Evolutionary conservation across 768 basidiomycete genomes (phyloP).

Genomic region (Phanerochaete sordida): DNA sequence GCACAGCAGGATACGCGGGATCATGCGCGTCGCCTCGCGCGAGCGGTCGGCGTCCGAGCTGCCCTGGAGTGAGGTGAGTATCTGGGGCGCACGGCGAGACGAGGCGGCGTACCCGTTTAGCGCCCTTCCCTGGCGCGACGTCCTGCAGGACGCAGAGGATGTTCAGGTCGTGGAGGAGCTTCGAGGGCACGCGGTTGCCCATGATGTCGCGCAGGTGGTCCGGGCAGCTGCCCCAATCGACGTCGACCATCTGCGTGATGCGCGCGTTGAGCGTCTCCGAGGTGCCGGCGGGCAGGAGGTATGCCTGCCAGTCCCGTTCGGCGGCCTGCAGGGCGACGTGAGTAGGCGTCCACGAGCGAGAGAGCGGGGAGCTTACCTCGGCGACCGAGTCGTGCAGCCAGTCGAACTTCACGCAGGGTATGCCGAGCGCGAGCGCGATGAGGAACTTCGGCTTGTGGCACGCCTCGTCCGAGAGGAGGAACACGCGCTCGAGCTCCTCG

Average conservation of each 20-base stretch:
- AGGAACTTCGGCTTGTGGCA: slow-evolving; percentile 78
- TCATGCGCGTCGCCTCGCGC: slow-evolving; percentile 34
- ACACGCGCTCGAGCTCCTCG: slow-evolving; percentile 48
- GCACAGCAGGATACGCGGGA: slow-evolving; percentile 65
- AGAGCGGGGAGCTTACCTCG: slow-evolving; percentile 25
- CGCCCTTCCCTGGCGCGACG: slow-evolving; percentile 40
- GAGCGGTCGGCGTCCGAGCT: slow-evolving; percentile 23
- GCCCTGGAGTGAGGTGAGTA: background rate
- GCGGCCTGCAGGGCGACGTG: background rate
- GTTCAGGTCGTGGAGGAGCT: slow-evolving; percentile 49
- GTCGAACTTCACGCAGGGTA: slow-evolving; percentile 68
- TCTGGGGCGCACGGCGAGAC: background rate
- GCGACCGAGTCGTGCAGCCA: slow-evolving; percentile 48
- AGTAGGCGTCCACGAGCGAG: too few relatives aligned
- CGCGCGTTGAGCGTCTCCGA: slow-evolving; percentile 36
- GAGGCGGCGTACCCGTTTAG: slow-evolving; percentile 29
- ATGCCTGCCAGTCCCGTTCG: slow-evolving; percentile 54
- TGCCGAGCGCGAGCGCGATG: slow-evolving; percentile 78
- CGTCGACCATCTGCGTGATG: slow-evolving; percentile 46
- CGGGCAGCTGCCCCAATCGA: slow-evolving; percentile 44
- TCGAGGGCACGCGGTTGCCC: slow-evolving; percentile 51
- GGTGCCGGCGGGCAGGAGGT: slow-evolving; percentile 52
- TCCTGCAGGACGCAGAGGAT: slow-evolving; percentile 61
- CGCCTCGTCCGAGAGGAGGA: slow-evolving; percentile 63
- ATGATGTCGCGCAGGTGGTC: slow-evolving; percentile 60